These are phyloP conservation scores for Epipyxis sp. DNA, from an alignment of 108 stramenopile species.

Conservation along the genomic window DNA sequence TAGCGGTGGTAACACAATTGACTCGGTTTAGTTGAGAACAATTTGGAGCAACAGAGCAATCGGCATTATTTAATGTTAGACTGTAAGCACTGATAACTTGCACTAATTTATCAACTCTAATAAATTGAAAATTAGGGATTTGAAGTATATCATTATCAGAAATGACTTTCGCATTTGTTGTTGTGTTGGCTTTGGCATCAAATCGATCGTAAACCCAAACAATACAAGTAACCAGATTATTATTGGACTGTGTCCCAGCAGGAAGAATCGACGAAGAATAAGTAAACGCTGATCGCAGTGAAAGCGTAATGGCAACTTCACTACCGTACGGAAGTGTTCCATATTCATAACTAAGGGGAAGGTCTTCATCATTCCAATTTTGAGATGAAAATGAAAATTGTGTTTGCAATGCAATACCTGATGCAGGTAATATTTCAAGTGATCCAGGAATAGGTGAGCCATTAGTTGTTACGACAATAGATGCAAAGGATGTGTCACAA, in stretches of 20 bases:
- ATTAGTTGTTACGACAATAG: conserved; percentile 5
- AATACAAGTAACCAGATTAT: neutral
- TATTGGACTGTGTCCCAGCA: too few species aligned
- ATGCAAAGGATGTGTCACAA: neutral
- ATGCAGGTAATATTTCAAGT: neutral
- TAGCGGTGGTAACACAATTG: neutral
- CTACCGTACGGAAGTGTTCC: too few species aligned
- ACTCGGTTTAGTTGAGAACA: neutral
- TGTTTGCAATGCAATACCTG: neutral
- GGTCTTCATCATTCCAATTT: neutral
- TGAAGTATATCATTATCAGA: neutral
- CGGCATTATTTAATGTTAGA: neutral
- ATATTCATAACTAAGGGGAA: neutral
- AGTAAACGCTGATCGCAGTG: too few species aligned
- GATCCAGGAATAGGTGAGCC: neutral
- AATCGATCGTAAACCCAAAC: neutral
- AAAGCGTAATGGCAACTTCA: too few species aligned
- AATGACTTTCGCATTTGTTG: neutral
- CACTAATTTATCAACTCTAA: neutral
- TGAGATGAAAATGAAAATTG: neutral
- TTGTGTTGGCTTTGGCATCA: neutral
- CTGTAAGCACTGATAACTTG: neutral
- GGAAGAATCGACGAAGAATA: too few species aligned
- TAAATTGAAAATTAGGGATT: neutral
- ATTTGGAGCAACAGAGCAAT: neutral